These are phyloP conservation scores for Anaeromyces robustus DNA, from an alignment of 192 early-diverging fungal species.

Conservation along the genomic window DNA sequence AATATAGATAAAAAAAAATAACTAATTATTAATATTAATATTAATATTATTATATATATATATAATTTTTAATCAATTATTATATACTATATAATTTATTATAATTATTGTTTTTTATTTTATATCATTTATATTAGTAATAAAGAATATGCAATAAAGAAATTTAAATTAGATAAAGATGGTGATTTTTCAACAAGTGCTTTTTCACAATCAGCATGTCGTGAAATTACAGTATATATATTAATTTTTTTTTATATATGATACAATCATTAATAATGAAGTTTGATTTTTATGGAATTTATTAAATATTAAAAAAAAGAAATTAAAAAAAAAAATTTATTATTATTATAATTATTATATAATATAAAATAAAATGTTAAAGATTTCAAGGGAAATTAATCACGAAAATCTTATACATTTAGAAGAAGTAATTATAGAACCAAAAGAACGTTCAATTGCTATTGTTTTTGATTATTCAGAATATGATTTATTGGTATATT, in stretches of 20 bases:
- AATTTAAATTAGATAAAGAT: slow-evolving; percentile 92
- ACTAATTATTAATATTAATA: no score
- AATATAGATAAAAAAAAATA: no score
- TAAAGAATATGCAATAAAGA: slow-evolving; percentile 82
- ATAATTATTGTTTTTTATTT: no score
- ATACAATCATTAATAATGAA: neutral
- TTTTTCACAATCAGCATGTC: slow-evolving; percentile 83
- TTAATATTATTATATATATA: no score
- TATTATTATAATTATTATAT: no score
- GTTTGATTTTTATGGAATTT: no score
- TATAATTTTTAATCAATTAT: no score
- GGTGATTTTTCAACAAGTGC: slow-evolving; percentile 62
- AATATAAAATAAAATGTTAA: no score
- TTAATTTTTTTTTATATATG: neutral
- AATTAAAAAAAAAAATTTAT: no score
- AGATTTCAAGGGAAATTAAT: slow-evolving; percentile 73
- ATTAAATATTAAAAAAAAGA: no score
- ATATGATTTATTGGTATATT: slow-evolving; percentile 77
- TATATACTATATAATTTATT: no score
- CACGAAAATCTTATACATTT: slow-evolving; percentile 80
- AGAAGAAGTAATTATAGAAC: slow-evolving; percentile 73
- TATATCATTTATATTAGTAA: slow-evolving; percentile 11
- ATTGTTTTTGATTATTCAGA: slow-evolving; percentile 98
- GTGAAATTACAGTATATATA: slow-evolving; percentile 65
- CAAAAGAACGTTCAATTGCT: slow-evolving; percentile 68